These are phyloP conservation scores for Aphanomyces stellatus DNA, from an alignment of 352 stramenopile genomes.

Conservation along the genomic window DNA sequence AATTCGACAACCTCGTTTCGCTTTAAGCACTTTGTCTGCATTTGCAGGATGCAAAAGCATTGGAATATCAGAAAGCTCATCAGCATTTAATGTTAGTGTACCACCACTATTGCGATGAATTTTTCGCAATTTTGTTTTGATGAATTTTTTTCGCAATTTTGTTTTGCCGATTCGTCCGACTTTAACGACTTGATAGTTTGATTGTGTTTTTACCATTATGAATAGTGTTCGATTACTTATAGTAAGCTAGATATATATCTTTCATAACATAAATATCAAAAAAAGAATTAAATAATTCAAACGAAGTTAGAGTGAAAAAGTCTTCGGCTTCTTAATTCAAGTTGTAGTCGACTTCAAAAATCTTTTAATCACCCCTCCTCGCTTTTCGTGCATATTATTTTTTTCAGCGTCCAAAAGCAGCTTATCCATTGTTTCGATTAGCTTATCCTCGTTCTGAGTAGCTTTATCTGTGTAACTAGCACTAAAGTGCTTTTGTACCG, in stretches of 20 bases:
- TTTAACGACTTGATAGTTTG: neutral
- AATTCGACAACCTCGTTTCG: neutral
- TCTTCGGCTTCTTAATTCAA: neutral
- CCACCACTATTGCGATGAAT: too few relatives aligned
- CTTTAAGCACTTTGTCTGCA: neutral
- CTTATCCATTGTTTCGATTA: neutral
- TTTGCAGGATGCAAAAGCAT: conserved; percentile 2
- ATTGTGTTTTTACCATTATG: neutral
- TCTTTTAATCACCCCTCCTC: too few relatives aligned
- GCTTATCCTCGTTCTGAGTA: neutral
- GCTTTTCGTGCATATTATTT: too few relatives aligned
- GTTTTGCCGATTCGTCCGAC: neutral
- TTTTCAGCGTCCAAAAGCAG: neutral
- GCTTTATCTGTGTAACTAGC: neutral
- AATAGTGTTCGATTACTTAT: neutral
- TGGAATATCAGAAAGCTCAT: neutral
- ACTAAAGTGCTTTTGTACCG: neutral
- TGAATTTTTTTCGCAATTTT: neutral
- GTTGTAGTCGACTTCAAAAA: too few relatives aligned
- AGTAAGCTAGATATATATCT: too few relatives aligned
- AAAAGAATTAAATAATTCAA: too few relatives aligned
- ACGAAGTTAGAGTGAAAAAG: neutral
- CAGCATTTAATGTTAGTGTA: neutral
- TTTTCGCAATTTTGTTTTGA: too few relatives aligned
- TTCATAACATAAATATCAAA: too few relatives aligned